These are phyloP conservation scores for Senna tora DNA, from an alignment of 306 rosid species.

Conservation along the genomic window DNA sequence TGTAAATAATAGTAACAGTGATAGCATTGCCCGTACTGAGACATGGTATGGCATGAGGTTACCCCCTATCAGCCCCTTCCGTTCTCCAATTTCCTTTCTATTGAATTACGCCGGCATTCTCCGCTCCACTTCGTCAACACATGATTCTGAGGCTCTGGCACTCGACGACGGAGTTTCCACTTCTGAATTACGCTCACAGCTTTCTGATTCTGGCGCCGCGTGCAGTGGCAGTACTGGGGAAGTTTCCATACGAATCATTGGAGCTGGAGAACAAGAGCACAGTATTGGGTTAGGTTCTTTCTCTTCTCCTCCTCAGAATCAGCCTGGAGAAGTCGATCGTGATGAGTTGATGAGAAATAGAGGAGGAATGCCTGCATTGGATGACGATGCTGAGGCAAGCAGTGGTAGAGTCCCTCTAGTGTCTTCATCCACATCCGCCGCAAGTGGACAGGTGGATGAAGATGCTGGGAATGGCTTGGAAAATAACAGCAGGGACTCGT, in stretches of 20 bases:
- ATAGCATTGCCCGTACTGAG: conserved; percentile 20
- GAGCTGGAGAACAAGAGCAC: conserved; percentile 58
- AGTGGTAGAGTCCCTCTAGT: conserved; percentile 54
- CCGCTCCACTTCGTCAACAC: conserved; percentile 26
- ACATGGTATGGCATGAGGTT: conserved; percentile 52
- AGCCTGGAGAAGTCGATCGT: conserved; percentile 42
- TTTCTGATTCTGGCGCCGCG: conserved; percentile 26
- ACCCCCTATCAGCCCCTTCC: conserved; percentile 56
- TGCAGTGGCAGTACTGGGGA: conserved; percentile 55
- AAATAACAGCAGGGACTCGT: conserved; percentile 53
- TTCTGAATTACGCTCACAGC: conserved; percentile 46
- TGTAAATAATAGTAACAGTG: conserved; percentile 25
- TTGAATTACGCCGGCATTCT: conserved; percentile 80
- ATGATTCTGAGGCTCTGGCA: conserved; percentile 45
- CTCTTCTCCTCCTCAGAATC: conserved; percentile 34
- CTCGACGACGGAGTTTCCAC: conserved; percentile 41
- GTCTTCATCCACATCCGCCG: conserved; percentile 49
- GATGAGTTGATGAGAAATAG: conserved; percentile 46
- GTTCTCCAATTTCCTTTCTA: conserved; percentile 65
- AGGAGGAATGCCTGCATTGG: conserved; percentile 41
- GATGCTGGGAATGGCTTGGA: conserved; percentile 48
- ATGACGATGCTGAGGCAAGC: conserved; percentile 44
- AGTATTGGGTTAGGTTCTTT: conserved; percentile 27
- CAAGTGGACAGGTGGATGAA: conserved; percentile 47
- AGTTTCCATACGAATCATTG: conserved; percentile 79